Conservation (phyloP, 2,329 filamentous ascomycete species). For the Hypoxylon sp. region DNA sequence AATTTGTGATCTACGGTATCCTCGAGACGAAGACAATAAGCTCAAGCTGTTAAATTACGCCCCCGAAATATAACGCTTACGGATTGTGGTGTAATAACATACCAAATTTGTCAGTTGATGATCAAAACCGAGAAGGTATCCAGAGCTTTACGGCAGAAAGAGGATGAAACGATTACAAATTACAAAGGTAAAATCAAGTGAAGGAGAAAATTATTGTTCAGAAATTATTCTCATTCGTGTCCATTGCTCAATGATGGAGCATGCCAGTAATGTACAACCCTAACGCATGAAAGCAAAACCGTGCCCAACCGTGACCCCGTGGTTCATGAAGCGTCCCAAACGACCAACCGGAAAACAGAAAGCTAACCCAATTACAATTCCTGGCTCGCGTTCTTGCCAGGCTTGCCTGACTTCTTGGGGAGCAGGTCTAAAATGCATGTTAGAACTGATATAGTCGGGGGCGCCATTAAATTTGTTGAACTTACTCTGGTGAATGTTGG, state of each 20-base stretch:
- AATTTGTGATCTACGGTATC: conserved; percentile 44
- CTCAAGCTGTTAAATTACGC: background rate
- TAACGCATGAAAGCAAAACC: conserved; percentile 70
- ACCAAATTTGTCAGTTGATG: too few relatives aligned
- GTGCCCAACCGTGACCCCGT: conserved; percentile 82
- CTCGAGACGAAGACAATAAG: conserved; percentile 14
- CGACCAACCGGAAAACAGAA: conserved; percentile 72
- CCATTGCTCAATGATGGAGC: conserved; percentile 76
- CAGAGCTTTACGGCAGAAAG: too few relatives aligned
- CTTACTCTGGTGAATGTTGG: conserved; percentile 97
- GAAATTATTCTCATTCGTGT: conserved; percentile 71
- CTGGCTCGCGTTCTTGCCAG: conserved; percentile 91
- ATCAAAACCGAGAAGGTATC: too few relatives aligned
- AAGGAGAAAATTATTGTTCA: conserved; percentile 52
- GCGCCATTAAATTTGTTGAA: conserved; percentile 52
- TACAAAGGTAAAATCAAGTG: background rate
- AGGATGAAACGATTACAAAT: too few relatives aligned
- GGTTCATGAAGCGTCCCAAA: conserved; percentile 81
- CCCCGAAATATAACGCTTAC: background rate
- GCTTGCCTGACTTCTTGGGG: conserved; percentile 98
- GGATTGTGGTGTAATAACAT: too few relatives aligned
- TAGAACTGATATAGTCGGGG: conserved; percentile 49
- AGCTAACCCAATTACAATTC: conserved; percentile 79
- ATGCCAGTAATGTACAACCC: conserved; percentile 74
- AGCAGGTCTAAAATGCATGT: conserved; percentile 79